Evolutionary conservation across 306 rosid genomes (phyloP).

Genomic region (Medicago lupulina): DNA sequence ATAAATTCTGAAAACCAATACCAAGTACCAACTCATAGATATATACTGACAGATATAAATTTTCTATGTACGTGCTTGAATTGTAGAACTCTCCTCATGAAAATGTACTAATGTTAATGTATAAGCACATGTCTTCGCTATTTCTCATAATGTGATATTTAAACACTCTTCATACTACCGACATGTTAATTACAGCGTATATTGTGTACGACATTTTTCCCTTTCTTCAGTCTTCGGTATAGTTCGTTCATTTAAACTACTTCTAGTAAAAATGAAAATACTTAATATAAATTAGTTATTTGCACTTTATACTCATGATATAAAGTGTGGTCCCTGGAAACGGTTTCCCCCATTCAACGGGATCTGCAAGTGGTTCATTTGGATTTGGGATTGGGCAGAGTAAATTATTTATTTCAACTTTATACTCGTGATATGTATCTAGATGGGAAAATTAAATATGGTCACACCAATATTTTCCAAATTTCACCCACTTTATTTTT

Average conservation of each 20-base stretch:
- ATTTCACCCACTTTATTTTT: too few species aligned
- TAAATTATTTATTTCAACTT: not conserved
- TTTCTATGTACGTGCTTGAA: not conserved
- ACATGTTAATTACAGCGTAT: not conserved
- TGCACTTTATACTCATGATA: too few species aligned
- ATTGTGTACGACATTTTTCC: not conserved
- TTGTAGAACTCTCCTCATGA: constrained; percentile 3
- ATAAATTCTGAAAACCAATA: not conserved
- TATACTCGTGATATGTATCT: not conserved
- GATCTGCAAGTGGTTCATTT: not conserved
- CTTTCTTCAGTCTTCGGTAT: not conserved
- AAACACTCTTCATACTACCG: not conserved
- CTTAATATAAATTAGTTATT: too few species aligned
- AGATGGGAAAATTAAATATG: not conserved
- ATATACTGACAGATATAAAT: not conserved
- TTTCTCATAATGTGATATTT: not conserved
- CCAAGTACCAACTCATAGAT: not conserved
- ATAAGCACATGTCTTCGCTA: constrained; percentile 6
- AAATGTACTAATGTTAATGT: not conserved
- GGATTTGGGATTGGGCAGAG: not conserved
- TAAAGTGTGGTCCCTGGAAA: not conserved
- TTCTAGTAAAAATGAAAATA: not conserved
- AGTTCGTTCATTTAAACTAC: not conserved
- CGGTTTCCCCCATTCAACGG: not conserved
- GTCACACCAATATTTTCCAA: not conserved